Evolutionary conservation across 352 stramenopile species (phyloP), one percentile per base, ranked within the genome.

Genomic region (Aphanomyces astaci): DNA sequence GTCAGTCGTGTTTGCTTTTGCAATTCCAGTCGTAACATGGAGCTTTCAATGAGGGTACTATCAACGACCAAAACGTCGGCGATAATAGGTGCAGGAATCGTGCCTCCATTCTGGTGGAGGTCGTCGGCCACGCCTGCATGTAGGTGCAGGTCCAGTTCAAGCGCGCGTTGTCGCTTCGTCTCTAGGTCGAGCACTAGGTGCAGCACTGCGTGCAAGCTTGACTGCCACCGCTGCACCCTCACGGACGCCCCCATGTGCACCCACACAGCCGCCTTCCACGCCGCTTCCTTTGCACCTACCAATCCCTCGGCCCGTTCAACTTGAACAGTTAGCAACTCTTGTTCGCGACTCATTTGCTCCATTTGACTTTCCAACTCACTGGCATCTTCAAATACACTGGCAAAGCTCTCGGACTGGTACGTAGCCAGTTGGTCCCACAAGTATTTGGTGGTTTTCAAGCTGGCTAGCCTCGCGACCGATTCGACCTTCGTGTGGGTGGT

Each of bases 361-460:
- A 51, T 19, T 15, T 60, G 39, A 11, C 4, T 10, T 13, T 68
- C 62, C 10, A 25, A 22, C 25, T 9, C 9, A 5, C 39, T 60
- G 17, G 62, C 62, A 36, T 40, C 19, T 17, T 25, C 27, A 53
- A 68, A 62, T n/a, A 10, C 43, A 9, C n/a, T 28, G 31, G 43
- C 62, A 45, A 68, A 68, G 27, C 62, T 48, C n/a, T 57, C 45
- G n/a, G 48, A 51, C 31, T 68, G 62, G 36, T 43, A 68, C 1
- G 43, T 19, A 2, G 45, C 43, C 2, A 68, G 31, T 32, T 28
- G 24, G 36, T 68, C 62, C 62, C 62, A 68, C 30, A 68, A 13
- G 22, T 13, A n/a, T 28, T 68, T 68, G 40, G 62, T 68, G 40
- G 31, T 27, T 25, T 68, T 68, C 39, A 57, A 45, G 36, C 59